Evolutionary conservation across 2,329 filamentous ascomycete species (phyloP), one percentile per base, ranked within the genome.

Genomic region (Lecanicillium sp.): DNA sequence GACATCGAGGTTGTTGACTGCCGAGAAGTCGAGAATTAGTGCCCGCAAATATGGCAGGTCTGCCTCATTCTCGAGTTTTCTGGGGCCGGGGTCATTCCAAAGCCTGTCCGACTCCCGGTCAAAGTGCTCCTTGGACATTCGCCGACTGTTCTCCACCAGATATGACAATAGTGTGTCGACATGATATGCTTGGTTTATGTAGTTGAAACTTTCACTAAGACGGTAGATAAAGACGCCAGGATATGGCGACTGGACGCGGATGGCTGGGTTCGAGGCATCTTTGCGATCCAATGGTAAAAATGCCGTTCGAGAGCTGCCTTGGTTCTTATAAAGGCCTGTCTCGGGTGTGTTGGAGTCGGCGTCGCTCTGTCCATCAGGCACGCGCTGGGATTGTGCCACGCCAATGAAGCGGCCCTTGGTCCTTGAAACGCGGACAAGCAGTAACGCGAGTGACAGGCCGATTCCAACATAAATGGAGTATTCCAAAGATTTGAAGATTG

Each of bases 1-100:
- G 8, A 75, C 65, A 43, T 80, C 76, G 19, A 79, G 58, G 40
- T 67, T 64, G 48, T 75, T 73, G 33, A 79, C 70, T 2, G 71
- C 63, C 0, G 70, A 69, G 49, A 73, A 76, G 55, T 80, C 76
- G 3, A 79, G 59, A 9, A 80, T 62, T 8, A 80, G 47, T 5
- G 75, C 73, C 5, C 65, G 65, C 13, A 78, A 60, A 9, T 64
- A 54, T 0, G 74, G 73, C 1, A 67, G 57, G 11, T 51, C 49
- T 22, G 35, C 45, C 33, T 25, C 27, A 43, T 25, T 43, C 37
- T 44, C 22, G 36, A 53, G 48, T 39, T 57, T 42, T 12, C 48
- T 54, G 28, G 58, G 67, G 35, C 58, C 64, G 5, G 66, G 60
- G 43, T 77, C 70, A 47, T 74, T 75, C 75, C 74, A 78, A 0